Base-by-base conservation (phyloP, 805 yeast species). In the Ogataea methylovora region DNA sequence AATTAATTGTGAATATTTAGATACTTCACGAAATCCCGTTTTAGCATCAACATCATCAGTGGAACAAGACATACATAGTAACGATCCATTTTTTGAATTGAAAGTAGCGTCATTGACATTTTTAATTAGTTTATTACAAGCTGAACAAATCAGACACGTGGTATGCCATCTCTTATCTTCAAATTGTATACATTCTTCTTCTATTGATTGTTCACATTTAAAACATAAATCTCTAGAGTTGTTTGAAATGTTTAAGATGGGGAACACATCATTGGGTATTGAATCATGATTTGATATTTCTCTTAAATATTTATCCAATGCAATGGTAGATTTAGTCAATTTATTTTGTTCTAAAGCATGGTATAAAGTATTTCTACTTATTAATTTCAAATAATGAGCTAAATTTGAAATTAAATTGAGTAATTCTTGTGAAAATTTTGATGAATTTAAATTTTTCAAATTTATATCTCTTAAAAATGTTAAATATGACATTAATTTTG, bases 351-450 rank as follows among this genome's bases (percentile, higher is more conserved):
- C 78, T n/a, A 92, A 63, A 0, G 96, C 84, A 44, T 78, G 76
- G 38, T 76, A 72, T 27, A 92, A 68, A 0, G 96, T 92, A 49
- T 76, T 76, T 42, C 97, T 67, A 4, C 90, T 82, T 16, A 92
- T 63, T 6, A 90, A 66, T 55, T 92, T 92, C 48, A 92, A 65
- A 56, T 87, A 90, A 54, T 92, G 97, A 0, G 98, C 97, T 46
- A 90, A 64, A 0, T 94, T 87, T 1, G 96, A 85, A 5, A 88
- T 88, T 9, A 88, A 76, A 0, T 90, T 75, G 44, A 92, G 68
- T 26, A 90, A 52, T 35, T 77, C 80, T 4, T 83, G 79, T 0
- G 87, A 74, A 27, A 72, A 60, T 17, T 53, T 46, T 12, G 58
- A 37, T 4, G 62, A 61, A 7, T 59, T 48, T 17, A 64, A 29